Conservation (phyloP, 306 rosid genomes). For the Rubus idaeus region DNA sequence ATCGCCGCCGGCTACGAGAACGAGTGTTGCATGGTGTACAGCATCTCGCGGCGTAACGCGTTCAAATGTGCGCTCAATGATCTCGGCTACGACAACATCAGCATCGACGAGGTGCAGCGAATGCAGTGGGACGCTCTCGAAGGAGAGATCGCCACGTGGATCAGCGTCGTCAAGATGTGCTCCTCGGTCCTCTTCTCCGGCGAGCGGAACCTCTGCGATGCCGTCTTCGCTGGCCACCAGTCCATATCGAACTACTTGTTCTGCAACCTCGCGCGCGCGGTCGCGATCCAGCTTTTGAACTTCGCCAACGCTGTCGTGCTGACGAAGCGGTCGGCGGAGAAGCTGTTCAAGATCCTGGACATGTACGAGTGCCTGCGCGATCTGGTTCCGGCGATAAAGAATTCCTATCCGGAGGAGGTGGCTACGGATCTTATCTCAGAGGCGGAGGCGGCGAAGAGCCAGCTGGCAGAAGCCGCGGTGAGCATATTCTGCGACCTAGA, state of each 20-base stretch:
- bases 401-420: conserved; percentile 22
- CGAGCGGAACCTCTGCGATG: conserved; percentile 45
- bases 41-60: conserved; percentile 41
- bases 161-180: conserved; percentile 52
- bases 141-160: conserved; percentile 63
- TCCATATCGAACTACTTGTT: conserved; percentile 37
- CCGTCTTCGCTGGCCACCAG: conserved; percentile 42
- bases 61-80: conserved; percentile 39
- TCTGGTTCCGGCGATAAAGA: conserved; percentile 27
- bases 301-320: conserved; percentile 58
- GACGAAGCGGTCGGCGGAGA: conserved; percentile 60
- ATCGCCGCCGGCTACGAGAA: conserved; percentile 51
- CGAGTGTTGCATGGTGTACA: conserved; percentile 59
- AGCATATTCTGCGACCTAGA: conserved; percentile 61
- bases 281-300: conserved; percentile 48
- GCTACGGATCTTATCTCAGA: conserved; percentile 45
- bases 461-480: conserved; percentile 42
- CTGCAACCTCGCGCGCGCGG: conserved; percentile 38
- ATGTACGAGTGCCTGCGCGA: conserved; percentile 70
- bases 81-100: conserved; percentile 38
- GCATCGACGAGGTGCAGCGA: conserved; percentile 60
- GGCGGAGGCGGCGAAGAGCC: conserved; percentile 25
- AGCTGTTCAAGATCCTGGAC: conserved; percentile 69
- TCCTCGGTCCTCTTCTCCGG: conserved; percentile 42
- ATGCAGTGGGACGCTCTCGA: conserved; percentile 69